Evolutionary conservation across 768 basidiomycete genomes (phyloP), one percentile per base, ranked within the genome.

Genomic region (Leccinum barrowsii): DNA sequence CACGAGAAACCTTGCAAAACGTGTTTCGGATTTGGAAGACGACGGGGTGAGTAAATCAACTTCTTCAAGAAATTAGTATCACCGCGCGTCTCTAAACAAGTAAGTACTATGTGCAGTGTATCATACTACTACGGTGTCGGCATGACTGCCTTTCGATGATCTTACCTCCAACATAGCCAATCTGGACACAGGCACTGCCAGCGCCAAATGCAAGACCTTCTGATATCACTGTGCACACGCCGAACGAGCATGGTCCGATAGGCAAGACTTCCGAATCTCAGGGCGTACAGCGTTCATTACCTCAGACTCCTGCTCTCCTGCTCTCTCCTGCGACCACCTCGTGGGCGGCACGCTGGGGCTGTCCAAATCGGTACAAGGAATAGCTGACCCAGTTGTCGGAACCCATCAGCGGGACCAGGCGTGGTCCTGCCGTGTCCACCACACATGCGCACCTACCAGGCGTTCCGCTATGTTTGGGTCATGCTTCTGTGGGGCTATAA

Each of bases 401-500:
- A 51, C 19, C 5, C 52, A 46, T 44, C 53, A 40, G 17, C 56
- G 54, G 54, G 54, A 37, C 57, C 42, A 44, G 46, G 35, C 17
- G 47, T 55, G 58, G 68, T 57, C 68, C 55, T 63, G 68, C 65
- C 60, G 44, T 62, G 60, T 50, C 42, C 63, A 48, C 58, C 63
- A 48, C 58, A 55, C 61, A 58, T 57, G 58, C 60, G 56, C 56
- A 63, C 66, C 56, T 47, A 65, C 42, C 57, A 50, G 68, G 49
- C 55, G n/a, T 53, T 54, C 50, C 58, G 34, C 67, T 60, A 54
- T 64, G 56, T 73, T 70, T 64, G 35, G 59, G 24, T 47, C 71
- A 32, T 63, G 61, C 56, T 28, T 63, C 49, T 57, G 60, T 26
- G 54, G 58, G 63, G 63, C 61, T 70, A 67, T 70, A 67, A 71